phyloP scores from a whole-genome alignment of 306 rosid species.

The Heteromeles arbutifolia region DNA sequence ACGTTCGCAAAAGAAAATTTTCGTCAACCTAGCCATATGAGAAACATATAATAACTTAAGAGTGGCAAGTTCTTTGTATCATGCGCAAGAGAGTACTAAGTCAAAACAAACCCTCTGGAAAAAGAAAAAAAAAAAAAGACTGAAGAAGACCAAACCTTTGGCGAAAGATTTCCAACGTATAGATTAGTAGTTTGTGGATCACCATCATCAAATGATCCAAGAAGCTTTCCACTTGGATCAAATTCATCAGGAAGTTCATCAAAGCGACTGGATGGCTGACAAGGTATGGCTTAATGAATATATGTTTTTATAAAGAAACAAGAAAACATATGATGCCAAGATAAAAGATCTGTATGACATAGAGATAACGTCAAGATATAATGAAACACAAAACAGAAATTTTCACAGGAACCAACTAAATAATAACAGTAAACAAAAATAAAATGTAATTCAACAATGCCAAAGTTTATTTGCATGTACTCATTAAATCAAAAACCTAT shows the following conservation, averaged over 20 bases:
- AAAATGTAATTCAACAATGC: background rate
- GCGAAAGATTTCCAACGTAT: conserved; percentile 97
- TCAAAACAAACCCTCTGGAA: background rate
- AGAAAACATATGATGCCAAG: background rate
- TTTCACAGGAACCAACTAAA: background rate
- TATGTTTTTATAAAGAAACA: conserved; percentile 7
- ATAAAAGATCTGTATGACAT: background rate
- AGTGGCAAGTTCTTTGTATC: background rate
- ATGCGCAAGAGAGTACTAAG: conserved; percentile 5
- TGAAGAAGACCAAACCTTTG: conserved; percentile 49
- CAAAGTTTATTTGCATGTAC: background rate
- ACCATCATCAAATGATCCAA: conserved; percentile 99
- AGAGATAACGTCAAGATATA: background rate
- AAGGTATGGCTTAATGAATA: conserved; percentile 14
- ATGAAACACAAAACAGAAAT: background rate
- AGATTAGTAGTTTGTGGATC: conserved; percentile 99
- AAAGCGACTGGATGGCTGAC: conserved; percentile 73
- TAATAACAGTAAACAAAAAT: background rate
- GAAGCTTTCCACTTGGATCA: conserved; percentile 94
- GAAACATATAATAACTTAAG: conserved; percentile 25
- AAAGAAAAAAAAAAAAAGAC: background rate
- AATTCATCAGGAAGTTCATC: conserved; percentile 96
- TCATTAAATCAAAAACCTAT: background rate
- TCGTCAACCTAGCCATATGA: conserved; percentile 71
- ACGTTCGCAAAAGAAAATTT: conserved; percentile 94